Evolutionary conservation across 495 filamentous ascomycete genomes (phyloP), one percentile per base, ranked within the genome.

Genomic region (Tetracladium marchalianum): DNA sequence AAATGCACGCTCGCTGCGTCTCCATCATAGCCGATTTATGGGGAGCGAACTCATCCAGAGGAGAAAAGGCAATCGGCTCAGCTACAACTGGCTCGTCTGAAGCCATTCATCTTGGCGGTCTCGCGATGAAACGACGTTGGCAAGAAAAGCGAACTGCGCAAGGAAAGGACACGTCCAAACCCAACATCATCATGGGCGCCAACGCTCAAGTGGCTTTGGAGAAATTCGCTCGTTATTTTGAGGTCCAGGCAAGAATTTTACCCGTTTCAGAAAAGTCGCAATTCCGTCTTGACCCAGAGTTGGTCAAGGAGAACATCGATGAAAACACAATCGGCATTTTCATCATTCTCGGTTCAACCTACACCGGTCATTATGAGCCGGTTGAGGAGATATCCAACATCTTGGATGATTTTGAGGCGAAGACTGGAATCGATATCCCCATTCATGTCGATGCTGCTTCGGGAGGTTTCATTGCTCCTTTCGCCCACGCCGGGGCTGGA

Each of bases 301-400:
- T 78, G 33, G 76, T 87, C 1, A 71, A 67, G 47, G 53, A 85
- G 50, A 85, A 77, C 40, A 66, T 87, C 31, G 82, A 87, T 51
- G 82, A 87, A 59, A 86, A 88, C 44, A 87, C 84, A 0, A 87
- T 87, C 52, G 84, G 84, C 5, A 63, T 88, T 4, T 88, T 87
- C 59, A 78, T 82, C 2, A 88, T 86, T 40, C 50, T 87, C 22
- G 84, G 84, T 11, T 77, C 70, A 43, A 88, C 84, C 0, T 87
- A 87, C 45, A 87, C 84, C 0, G 83, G 84, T 0, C 83, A 87
- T 49, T 87, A 77, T 49, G 82, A 88, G 63, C 84, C 83, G 0
- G 83, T 87, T 1, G 76, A 85, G 51, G 72, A 82, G 56, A 68
- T 87, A 5, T 73, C 73, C 9, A 67, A 76, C 17, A 68, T 85